Base-by-base conservation (phyloP, 306 rosid genomes). In the Sechiopsis laciniata region DNA sequence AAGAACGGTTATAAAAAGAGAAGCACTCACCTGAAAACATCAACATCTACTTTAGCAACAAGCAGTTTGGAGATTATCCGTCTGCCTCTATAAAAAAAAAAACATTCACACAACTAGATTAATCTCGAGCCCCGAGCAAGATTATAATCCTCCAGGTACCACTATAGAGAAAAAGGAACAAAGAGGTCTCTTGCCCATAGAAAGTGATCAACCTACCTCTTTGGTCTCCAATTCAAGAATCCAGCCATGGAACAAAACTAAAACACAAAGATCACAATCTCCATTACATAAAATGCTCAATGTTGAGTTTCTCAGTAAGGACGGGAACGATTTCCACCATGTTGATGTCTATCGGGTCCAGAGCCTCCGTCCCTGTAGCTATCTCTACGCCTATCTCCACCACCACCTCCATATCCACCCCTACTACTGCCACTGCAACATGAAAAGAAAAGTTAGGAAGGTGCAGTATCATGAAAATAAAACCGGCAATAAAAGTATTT, bases 161-260 rank as follows among this genome's bases (percentile, higher is more conserved):
- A 76, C 82, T 84, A 59, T 58, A 78, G 72, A 66, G 13, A 50
- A 37, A 85, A 86, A 77, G 91, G 88, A 84, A 91, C 84, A 61
- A 79, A 89, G 95, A 85, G 96, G 97, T 78, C 88, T 78, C 88
- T 72, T 85, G 91, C 90, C 79, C 87, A 72, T 73, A 86, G 85
- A 66, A 84, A 84, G 86, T 79, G 95, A 89, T 86, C 96, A 91
- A 81, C 97, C 97, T 95, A 95, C 99, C 97, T 95, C 96, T 89
- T 75, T 86, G 75, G 87, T 87, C 88, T 91, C 95, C 87, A 83
- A 73, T 86, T 87, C 88, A 87, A 83, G 97, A 84, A 86, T 83
- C 80, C 88, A 75, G 88, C 52, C 62, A 84, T 68, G 82, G 89
- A 87, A 86, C 74, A 89, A 59, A 80, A 82, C 77, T 89, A 89